Evolutionary conservation across 345 rosid genomes (phyloP).

Genomic region (Sisymbrium irio): DNA sequence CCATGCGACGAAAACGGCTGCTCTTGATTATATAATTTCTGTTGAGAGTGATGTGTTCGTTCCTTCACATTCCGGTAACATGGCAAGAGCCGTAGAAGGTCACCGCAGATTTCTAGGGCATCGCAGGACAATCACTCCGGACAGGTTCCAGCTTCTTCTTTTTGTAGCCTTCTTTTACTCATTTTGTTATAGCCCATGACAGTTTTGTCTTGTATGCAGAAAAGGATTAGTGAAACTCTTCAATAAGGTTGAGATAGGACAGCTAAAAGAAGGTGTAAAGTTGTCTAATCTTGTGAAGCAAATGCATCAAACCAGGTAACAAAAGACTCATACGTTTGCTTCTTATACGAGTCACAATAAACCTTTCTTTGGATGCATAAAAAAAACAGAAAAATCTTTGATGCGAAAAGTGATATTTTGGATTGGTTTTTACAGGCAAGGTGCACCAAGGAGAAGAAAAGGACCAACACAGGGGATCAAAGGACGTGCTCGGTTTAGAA

Average conservation of each 20-base stretch:
- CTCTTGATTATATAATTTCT: slow-evolving; percentile 90
- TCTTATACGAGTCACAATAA: not conserved
- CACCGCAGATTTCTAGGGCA: slow-evolving; percentile 94
- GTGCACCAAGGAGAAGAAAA: slow-evolving; percentile 71
- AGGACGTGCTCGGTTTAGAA: slow-evolving; percentile 77
- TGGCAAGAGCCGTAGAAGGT: slow-evolving; percentile 98
- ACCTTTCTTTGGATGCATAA: not conserved
- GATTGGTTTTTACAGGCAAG: slow-evolving; percentile 55
- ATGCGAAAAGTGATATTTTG: not conserved
- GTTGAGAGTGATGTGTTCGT: slow-evolving; percentile 83
- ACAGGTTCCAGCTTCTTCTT: slow-evolving; percentile 50
- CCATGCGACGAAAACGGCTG: slow-evolving; percentile 84
- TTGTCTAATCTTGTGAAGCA: slow-evolving; percentile 50
- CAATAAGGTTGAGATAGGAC: slow-evolving; percentile 64
- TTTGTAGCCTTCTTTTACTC: not conserved
- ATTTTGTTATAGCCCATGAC: not conserved
- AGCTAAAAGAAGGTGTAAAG: slow-evolving; percentile 43
- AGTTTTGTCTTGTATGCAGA: slow-evolving; percentile 40
- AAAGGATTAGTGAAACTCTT: slow-evolving; percentile 72
- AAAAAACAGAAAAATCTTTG: not conserved
- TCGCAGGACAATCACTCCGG: slow-evolving; percentile 76
- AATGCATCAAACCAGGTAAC: slow-evolving; percentile 72
- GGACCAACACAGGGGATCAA: slow-evolving; percentile 65
- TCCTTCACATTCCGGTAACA: slow-evolving; percentile 89
- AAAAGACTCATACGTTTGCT: not conserved